Evolutionary conservation across 2,329 filamentous ascomycete genomes (phyloP).

Genomic region (Myriosclerotinia curreyana): DNA sequence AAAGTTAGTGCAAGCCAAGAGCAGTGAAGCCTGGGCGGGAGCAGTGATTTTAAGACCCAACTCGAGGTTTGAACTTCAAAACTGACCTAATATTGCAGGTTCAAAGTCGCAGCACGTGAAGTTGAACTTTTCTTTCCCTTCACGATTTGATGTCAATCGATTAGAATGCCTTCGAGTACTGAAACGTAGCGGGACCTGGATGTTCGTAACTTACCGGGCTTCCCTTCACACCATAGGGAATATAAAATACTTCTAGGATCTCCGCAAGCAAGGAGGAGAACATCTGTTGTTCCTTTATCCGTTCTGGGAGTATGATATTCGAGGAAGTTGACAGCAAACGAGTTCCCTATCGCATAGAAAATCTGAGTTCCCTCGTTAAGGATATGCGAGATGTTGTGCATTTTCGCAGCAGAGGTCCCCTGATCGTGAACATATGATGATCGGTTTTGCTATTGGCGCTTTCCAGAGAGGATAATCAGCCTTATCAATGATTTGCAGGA

Average conservation of each 20-base stretch:
- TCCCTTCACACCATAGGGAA: slow-evolving; percentile 19
- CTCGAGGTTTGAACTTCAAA: too few relatives aligned
- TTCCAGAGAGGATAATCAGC: too few relatives aligned
- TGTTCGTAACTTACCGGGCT: slow-evolving; percentile 14
- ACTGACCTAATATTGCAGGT: not conserved
- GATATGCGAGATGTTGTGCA: not conserved
- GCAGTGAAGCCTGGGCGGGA: not conserved
- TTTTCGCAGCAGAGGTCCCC: not conserved
- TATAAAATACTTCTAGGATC: slow-evolving; percentile 21
- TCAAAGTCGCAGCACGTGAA: slow-evolving; percentile 6
- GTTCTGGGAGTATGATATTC: not conserved
- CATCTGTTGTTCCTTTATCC: not conserved
- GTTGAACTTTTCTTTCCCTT: not conserved
- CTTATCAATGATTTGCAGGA: too few relatives aligned
- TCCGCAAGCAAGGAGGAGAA: slow-evolving; percentile 19
- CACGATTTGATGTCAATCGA: not conserved
- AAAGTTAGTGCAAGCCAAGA: not conserved
- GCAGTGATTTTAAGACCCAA: too few relatives aligned
- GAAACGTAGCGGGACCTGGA: not conserved
- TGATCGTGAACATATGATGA: not conserved
- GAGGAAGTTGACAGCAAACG: not conserved
- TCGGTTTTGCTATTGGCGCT: not conserved
- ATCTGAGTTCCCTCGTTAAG: not conserved
- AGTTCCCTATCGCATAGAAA: slow-evolving; percentile 1
- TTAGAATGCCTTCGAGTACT: not conserved